These are phyloP conservation scores for Magnaporthiopsis rhizophila DNA, from an alignment of 2,329 filamentous ascomycete genomes.

Conservation along the genomic window DNA sequence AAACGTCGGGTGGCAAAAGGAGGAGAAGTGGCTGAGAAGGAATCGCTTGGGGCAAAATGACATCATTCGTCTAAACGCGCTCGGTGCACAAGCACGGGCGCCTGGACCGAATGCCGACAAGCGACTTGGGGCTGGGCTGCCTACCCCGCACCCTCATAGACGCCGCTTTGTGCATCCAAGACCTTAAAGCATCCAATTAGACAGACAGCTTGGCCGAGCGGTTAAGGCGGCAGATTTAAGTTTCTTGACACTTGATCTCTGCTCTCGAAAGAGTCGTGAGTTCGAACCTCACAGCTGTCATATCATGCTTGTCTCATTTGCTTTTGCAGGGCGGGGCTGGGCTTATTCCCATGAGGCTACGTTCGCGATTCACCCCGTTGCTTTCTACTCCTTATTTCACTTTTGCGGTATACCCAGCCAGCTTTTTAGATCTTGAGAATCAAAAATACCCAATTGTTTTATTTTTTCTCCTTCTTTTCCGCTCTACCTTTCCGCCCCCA, in stretches of 20 bases:
- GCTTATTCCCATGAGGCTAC: too few relatives aligned
- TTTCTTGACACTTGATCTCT: conserved; percentile 5
- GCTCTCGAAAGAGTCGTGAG: conserved; percentile 9
- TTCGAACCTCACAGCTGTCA: conserved; percentile 9
- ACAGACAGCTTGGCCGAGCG: conserved; percentile 8
- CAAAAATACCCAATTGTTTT: too few relatives aligned
- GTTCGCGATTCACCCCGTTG: too few relatives aligned
- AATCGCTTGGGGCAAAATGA: too few relatives aligned
- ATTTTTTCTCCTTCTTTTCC: too few relatives aligned
- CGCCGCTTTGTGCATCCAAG: background rate
- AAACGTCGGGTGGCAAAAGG: too few relatives aligned
- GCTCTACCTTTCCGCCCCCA: too few relatives aligned
- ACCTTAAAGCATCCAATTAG: conserved; percentile 1
- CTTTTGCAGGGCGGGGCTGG: background rate
- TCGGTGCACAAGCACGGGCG: background rate
- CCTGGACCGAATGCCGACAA: background rate
- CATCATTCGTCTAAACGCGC: too few relatives aligned
- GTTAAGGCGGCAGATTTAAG: conserved; percentile 9
- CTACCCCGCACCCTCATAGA: background rate
- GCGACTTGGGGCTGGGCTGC: background rate
- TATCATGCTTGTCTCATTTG: background rate
- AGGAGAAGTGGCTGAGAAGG: too few relatives aligned
- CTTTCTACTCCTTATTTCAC: too few relatives aligned
- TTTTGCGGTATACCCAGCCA: too few relatives aligned
- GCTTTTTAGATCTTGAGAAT: too few relatives aligned